Conservation (phyloP, 148 eudicot genomes). For the Rhododendron ferrugineum region DNA sequence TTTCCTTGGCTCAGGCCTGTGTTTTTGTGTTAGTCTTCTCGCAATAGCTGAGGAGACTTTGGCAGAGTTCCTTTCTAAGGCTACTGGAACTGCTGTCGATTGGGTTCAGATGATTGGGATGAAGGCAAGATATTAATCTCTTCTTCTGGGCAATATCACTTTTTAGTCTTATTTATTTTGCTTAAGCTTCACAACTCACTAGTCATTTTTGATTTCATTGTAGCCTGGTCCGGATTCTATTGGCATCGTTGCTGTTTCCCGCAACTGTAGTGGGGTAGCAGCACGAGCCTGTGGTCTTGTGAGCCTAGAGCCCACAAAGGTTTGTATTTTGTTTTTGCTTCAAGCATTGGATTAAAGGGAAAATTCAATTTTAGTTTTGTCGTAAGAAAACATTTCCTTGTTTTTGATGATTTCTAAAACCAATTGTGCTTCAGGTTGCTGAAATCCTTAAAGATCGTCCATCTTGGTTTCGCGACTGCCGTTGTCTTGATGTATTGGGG, state of each 20-base stretch:
- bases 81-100: slow-evolving; percentile 67
- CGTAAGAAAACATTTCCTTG: neutral
- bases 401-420: neutral
- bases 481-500: slow-evolving; percentile 46
- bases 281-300: slow-evolving; percentile 66
- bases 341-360: neutral
- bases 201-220: neutral
- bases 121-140: slow-evolving; percentile 29
- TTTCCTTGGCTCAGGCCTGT: neutral
- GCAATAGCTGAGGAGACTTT: slow-evolving; percentile 62
- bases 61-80: slow-evolving; percentile 61
- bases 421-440: slow-evolving; percentile 30
- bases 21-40: slow-evolving; percentile 33
- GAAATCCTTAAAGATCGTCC: slow-evolving; percentile 70
- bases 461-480: slow-evolving; percentile 63
- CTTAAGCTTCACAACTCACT: neutral
- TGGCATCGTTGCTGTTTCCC: slow-evolving; percentile 60
- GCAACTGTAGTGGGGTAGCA: slow-evolving; percentile 55
- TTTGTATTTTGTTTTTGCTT: neutral
- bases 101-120: slow-evolving; percentile 73
- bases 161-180: neutral
- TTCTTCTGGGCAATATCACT: neutral
- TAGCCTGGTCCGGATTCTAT: slow-evolving; percentile 74
- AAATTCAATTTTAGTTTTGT: neutral
- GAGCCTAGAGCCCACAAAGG: slow-evolving; percentile 61